These are phyloP conservation scores for Populus pruinosa DNA, from an alignment of 345 rosid genomes.

Conservation along the genomic window DNA sequence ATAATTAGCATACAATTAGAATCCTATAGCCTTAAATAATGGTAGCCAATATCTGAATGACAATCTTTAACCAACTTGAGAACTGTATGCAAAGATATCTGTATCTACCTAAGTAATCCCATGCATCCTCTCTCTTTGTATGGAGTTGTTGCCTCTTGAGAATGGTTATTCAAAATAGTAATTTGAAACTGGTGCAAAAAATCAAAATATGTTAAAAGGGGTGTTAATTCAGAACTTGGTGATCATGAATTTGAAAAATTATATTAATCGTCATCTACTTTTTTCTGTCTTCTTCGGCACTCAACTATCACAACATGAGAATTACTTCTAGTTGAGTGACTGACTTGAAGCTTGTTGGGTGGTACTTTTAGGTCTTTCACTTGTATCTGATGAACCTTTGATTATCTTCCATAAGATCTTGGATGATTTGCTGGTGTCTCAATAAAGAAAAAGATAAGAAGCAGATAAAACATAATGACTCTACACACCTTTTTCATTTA, in stretches of 20 bases:
- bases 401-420: slow-evolving; percentile 76
- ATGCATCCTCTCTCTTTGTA: not conserved
- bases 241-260: not conserved
- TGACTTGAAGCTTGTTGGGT: slow-evolving; percentile 51
- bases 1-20: too few relatives aligned
- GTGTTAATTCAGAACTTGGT: not conserved
- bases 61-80: not conserved
- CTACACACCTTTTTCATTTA: too few relatives aligned
- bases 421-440: slow-evolving; percentile 76
- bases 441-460: not conserved
- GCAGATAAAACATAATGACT: not conserved
- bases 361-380: slow-evolving; percentile 78
- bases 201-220: not conserved
- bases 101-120: not conserved
- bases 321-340: slow-evolving; percentile 36
- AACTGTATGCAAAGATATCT: not conserved
- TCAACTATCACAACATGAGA: slow-evolving; percentile 65
- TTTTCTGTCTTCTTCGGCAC: slow-evolving; percentile 80
- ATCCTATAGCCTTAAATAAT: too few relatives aligned
- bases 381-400: slow-evolving; percentile 64
- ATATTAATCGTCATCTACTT: slow-evolving; percentile 23
- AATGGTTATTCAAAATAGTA: too few relatives aligned
- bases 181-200: slow-evolving; percentile 7
- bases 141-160: not conserved
- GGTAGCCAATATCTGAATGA: not conserved